Evolutionary conservation across 305 asterid species (phyloP).

Genomic region (Withania somnifera): DNA sequence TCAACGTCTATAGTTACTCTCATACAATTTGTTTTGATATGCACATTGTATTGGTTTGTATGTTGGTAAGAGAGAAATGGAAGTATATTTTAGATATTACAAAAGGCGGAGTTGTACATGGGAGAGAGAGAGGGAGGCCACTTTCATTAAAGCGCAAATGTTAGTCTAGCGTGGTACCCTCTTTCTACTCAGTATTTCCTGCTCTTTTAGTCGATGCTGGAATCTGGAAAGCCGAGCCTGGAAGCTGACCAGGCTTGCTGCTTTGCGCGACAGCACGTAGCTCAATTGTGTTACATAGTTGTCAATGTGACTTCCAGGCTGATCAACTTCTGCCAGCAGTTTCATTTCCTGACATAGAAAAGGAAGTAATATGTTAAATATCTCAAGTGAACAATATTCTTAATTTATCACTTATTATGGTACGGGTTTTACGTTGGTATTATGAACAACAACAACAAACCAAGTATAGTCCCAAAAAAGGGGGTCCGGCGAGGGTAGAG

Average conservation of each 20-base stretch:
- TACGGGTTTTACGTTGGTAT: too few species aligned
- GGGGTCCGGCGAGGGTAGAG: too few species aligned
- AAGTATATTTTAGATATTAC: neutral
- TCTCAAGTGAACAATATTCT: neutral
- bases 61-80: neutral
- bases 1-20: neutral
- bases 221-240: constrained; percentile 96
- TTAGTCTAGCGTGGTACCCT: constrained; percentile 52
- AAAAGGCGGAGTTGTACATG: neutral
- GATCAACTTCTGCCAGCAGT: constrained; percentile 90
- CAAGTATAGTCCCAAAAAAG: too few species aligned
- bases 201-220: constrained; percentile 90
- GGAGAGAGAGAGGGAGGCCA: neutral
- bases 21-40: neutral
- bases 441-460: too few species aligned
- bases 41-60: neutral
- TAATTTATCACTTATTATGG: neutral
- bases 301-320: constrained; percentile 92
- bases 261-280: constrained; percentile 88
- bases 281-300: constrained; percentile 79
- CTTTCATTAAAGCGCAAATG: neutral
- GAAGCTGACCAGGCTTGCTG: constrained; percentile 86
- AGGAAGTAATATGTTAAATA: neutral
- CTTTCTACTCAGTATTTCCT: constrained; percentile 38
- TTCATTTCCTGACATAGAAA: constrained; percentile 76